These are phyloP conservation scores for Rubia yunnanensis DNA, from an alignment of 257 asterid genomes.

Conservation along the genomic window DNA sequence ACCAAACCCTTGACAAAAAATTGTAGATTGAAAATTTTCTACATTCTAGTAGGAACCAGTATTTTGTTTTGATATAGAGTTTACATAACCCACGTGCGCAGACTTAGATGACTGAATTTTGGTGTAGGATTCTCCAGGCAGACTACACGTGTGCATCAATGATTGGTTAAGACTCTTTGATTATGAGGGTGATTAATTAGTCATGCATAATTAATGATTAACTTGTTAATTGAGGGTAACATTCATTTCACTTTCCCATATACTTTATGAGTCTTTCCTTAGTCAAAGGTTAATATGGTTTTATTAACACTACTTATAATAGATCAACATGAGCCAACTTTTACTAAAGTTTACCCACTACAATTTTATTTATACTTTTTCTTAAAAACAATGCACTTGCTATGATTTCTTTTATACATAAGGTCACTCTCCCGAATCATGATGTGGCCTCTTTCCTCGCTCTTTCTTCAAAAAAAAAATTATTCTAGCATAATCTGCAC, in stretches of 20 bases:
- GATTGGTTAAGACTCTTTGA: neutral
- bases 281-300: neutral
- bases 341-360: neutral
- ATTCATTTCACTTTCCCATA: neutral
- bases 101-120: slow-evolving; percentile 36
- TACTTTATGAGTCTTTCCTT: neutral
- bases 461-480: too few species aligned
- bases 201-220: neutral
- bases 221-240: neutral
- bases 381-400: neutral
- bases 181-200: neutral
- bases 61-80: neutral
- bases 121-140: neutral
- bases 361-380: neutral
- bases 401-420: neutral
- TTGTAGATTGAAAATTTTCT: neutral
- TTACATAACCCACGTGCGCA: slow-evolving; percentile 61
- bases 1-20: neutral
- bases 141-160: neutral
- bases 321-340: neutral
- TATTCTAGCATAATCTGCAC: too few species aligned
- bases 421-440: neutral
- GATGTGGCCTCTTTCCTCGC: too few species aligned
- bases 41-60: neutral
- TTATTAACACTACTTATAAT: neutral